Conservation (phyloP, 495 filamentous ascomycete species). For the Lindgomyces ingoldianus region DNA sequence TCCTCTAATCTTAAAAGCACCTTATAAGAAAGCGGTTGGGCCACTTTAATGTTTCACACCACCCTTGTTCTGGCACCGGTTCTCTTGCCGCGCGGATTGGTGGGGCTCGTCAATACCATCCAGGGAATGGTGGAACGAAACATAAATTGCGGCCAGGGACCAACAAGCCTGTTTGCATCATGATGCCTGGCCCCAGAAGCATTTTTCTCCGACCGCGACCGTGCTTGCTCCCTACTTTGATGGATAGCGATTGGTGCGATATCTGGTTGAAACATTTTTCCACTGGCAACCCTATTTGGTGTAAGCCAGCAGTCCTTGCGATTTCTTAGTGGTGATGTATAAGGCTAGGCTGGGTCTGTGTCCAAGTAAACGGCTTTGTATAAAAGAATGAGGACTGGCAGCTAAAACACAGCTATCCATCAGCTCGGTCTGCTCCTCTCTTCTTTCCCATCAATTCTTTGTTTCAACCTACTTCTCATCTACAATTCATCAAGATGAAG, state of each 20-base stretch:
- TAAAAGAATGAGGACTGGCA: not conserved
- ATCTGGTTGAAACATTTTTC: not conserved
- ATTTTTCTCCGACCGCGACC: not conserved
- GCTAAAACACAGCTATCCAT: not conserved
- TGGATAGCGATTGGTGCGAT: constrained; percentile 10
- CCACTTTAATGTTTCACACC: not conserved
- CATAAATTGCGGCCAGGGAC: not conserved
- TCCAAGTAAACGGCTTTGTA: too few species aligned
- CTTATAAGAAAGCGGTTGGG: not conserved
- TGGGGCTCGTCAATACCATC: not conserved
- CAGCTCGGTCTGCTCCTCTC: constrained; percentile 3
- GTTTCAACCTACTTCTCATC: not conserved
- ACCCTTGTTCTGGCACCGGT: not conserved
- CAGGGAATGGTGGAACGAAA: not conserved
- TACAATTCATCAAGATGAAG: constrained; percentile 30
- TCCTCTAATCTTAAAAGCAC: not conserved
- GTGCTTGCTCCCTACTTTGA: not conserved
- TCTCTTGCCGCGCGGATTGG: not conserved
- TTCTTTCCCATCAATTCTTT: not conserved
- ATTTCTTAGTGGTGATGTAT: not conserved
- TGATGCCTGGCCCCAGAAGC: not conserved
- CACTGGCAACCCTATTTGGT: too few species aligned
- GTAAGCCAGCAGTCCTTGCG: not conserved
- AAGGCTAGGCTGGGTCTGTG: too few species aligned
- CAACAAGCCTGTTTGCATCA: not conserved